Conservation (phyloP, 495 filamentous ascomycete genomes). For the Podospora bellae-mahoneyi region DNA sequence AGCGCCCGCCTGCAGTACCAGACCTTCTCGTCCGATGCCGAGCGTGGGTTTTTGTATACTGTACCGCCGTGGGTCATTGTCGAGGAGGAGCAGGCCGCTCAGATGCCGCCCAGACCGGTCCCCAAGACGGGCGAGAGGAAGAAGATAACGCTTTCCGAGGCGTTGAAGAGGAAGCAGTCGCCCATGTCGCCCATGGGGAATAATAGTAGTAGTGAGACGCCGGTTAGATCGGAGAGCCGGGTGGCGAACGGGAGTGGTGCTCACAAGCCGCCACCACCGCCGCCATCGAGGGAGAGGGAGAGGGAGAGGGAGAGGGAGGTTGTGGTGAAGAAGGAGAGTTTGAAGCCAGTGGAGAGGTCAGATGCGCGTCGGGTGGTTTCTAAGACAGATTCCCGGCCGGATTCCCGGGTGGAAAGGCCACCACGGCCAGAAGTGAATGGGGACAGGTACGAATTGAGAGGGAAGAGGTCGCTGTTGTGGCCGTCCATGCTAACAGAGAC, state of each 20-base stretch:
- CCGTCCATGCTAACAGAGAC: conserved; percentile 18
- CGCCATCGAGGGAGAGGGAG: conserved; percentile 5
- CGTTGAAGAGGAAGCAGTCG: conserved; percentile 44
- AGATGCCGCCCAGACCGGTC: conserved; percentile 23
- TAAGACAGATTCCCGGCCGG: neutral
- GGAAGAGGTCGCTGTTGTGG: neutral
- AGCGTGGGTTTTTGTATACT: conserved; percentile 47
- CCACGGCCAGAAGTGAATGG: conserved; percentile 28
- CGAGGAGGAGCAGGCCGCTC: conserved; percentile 34
- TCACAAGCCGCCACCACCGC: conserved; percentile 14
- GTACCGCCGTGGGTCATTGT: conserved; percentile 41
- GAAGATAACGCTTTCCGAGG: conserved; percentile 48
- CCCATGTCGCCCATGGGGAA: conserved; percentile 36
- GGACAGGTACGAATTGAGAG: conserved; percentile 28
- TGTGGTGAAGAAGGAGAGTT: conserved; percentile 14
- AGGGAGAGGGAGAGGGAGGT: conserved; percentile 9
- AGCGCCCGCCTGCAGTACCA: conserved; percentile 42
- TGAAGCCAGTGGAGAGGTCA: conserved; percentile 28
- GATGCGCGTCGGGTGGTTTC: conserved; percentile 20
- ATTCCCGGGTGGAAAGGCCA: conserved; percentile 25
- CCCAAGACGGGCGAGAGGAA: conserved; percentile 41
- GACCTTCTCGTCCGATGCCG: conserved; percentile 44
- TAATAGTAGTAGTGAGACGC: conserved; percentile 20
- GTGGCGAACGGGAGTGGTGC: conserved; percentile 18
- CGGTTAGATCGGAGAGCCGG: conserved; percentile 22